Evolutionary conservation across 306 rosid species (phyloP), one percentile per base, ranked within the genome.

Genomic region (Sicyos edulis): DNA sequence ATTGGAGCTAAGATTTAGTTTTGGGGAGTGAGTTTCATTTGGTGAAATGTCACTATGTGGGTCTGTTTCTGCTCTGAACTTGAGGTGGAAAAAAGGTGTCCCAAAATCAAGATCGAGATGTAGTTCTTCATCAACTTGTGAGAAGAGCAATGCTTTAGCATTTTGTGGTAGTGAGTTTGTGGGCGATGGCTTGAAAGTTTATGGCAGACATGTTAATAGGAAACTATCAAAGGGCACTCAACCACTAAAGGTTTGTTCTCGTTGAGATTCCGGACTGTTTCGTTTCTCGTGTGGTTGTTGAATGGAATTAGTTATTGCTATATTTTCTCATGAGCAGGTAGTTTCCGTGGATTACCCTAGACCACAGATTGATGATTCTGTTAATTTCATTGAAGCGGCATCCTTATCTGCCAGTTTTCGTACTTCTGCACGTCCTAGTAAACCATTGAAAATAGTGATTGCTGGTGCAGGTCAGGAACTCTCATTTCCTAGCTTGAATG

Each of bases 331-430:
- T 50, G 63, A 68, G 42, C 76, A 88, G 80, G 91, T 93, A 5
- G 90, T 88, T 78, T 93, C 95, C 49, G n/a, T 85, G 50, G 98
- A 93, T 56, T 93, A 83, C 72, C 98, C 98, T 5, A 85, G 98
- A 54, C 98, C 98, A 0, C 91, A 84, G 76, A 84, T 93, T 40
- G 97, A 88, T 9, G 86, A 74, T 50, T 87, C 97, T 26, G 89
- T 71, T 13, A 93, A 93, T 83, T 93, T 83, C 77, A 17, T 88
- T 10, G 95, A 93, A 82, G 98, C 98, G 53, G 92, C 96, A 5
- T 81, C 78, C 61, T 83, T 90, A 77, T 93, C 98, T 81, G 82
- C 98, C 14, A 74, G 92, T 58, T 88, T 93, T 49, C 87, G 92
- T 34, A 61, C 85, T 56, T 78, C 92, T 72, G 51, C 93, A 13